Conservation (phyloP, 306 rosid genomes). For the Betula pendula region DNA sequence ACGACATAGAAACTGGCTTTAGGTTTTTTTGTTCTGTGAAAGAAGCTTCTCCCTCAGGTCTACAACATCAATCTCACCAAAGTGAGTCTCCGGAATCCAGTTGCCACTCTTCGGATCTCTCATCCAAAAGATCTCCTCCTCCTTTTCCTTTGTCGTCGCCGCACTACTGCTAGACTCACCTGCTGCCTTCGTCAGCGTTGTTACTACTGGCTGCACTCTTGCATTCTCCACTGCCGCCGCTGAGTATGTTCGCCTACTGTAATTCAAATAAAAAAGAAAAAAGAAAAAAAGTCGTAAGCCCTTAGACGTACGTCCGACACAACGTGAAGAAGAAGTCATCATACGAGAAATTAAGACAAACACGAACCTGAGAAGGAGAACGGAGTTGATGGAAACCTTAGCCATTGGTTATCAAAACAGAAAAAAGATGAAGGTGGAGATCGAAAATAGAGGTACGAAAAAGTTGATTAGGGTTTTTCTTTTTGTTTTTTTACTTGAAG, state of each 20-base stretch:
- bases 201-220: constrained; percentile 15
- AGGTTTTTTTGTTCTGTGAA: constrained; percentile 21
- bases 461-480: too few species aligned
- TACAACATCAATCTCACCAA: constrained; percentile 44
- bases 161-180: not conserved
- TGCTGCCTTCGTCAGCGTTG: not conserved
- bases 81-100: constrained; percentile 69
- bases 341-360: not conserved
- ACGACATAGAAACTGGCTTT: not conserved
- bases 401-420: constrained; percentile 29
- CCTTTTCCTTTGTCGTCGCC: not conserved
- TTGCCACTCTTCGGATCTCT: constrained; percentile 62
- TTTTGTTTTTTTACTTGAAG: not conserved
- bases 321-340: not conserved
- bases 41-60: constrained; percentile 55
- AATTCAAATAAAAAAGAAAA: not conserved
- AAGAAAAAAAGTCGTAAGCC: not conserved
- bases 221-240: constrained; percentile 24
- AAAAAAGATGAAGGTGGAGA: not conserved
- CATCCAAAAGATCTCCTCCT: constrained; percentile 55
- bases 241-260: constrained; percentile 30
- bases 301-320: not conserved
- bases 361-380: constrained; percentile 35
- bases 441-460: not conserved
- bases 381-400: constrained; percentile 16